These are phyloP conservation scores for Vaccinium macrocarpon DNA, from an alignment of 148 eudicot genomes.

Conservation along the genomic window DNA sequence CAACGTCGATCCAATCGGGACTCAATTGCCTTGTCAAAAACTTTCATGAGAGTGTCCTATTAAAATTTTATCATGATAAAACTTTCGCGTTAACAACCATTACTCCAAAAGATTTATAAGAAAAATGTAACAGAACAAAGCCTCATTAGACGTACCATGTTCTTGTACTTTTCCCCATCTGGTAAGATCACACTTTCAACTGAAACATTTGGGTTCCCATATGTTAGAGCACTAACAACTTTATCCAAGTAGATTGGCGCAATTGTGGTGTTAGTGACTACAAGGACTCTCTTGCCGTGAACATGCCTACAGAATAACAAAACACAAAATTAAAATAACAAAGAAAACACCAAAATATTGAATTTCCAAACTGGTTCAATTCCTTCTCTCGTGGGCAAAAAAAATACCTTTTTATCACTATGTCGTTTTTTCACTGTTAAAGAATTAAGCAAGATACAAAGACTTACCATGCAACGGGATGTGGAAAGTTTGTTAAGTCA, in stretches of 20 bases:
- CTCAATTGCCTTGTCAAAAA: constrained; percentile 93
- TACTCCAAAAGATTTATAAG: background rate
- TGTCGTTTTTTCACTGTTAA: no score
- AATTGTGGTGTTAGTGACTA: constrained; percentile 90
- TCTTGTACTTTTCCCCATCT: constrained; percentile 85
- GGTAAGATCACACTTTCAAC: constrained; percentile 79
- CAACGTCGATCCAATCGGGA: constrained; percentile 80
- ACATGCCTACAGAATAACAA: constrained; percentile 58
- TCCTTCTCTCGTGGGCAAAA: background rate
- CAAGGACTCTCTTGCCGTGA: constrained; percentile 87
- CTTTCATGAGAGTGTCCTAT: constrained; percentile 87
- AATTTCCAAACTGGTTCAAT: background rate
- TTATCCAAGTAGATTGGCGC: constrained; percentile 87
- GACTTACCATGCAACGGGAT: no score
- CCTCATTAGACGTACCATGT: constrained; percentile 64
- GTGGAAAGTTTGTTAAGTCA: no score
- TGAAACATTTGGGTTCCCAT: constrained; percentile 71
- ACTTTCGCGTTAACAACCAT: constrained; percentile 8
- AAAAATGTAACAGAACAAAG: constrained; percentile 1
- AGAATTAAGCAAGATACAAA: no score
- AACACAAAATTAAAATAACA: background rate
- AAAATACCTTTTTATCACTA: no score
- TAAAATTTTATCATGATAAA: background rate
- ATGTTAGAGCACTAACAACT: constrained; percentile 74
- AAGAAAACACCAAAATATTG: background rate